A percentile compares a stretch with the other conserved stretches of the same genome.
Evolutionary conservation across 495 filamentous ascomycete species (phyloP).

Genomic region (Lophiotrema nucula): DNA sequence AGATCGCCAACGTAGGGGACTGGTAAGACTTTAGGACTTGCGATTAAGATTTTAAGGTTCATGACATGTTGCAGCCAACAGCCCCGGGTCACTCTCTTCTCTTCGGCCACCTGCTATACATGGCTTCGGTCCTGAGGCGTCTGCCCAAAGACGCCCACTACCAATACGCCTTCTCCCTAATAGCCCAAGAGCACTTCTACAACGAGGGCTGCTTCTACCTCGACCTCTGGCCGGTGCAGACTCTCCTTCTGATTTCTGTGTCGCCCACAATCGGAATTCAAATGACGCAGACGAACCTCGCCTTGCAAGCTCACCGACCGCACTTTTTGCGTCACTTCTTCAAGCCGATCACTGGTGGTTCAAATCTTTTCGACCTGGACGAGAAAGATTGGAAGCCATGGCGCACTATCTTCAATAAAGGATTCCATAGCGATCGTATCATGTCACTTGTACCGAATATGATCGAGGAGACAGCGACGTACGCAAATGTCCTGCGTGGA

Average conservation of each 20-base stretch:
- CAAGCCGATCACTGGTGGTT: slow-evolving; percentile 1
- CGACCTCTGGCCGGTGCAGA: slow-evolving; percentile 4
- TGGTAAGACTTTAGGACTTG: too few species aligned
- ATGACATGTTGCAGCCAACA: slow-evolving; percentile 1
- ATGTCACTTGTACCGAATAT: slow-evolving; percentile 39
- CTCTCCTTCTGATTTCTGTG: not conserved
- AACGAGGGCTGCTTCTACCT: not conserved
- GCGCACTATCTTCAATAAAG: slow-evolving; percentile 41
- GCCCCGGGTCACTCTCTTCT: slow-evolving; percentile 1
- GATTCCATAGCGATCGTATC: slow-evolving; percentile 35
- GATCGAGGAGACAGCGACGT: slow-evolving; percentile 36
- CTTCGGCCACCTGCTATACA: slow-evolving; percentile 2
- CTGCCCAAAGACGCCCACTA: slow-evolving; percentile 4
- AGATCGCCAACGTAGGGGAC: too few species aligned
- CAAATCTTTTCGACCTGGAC: slow-evolving; percentile 9
- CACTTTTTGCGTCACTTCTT: not conserved
- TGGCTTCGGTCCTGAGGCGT: not conserved
- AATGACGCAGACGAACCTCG: not conserved
- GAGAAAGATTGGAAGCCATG: slow-evolving; percentile 37
- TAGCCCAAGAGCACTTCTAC: slow-evolving; percentile 6
- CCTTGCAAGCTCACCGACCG: not conserved
- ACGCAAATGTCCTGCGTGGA: slow-evolving; percentile 26
- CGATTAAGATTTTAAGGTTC: too few species aligned
- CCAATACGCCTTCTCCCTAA: not conserved
- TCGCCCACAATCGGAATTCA: not conserved